Percentiles rank a stretch among this genome's conserved stretches.
phyloP scores from a whole-genome alignment of 2,329 filamentous ascomycete species.

The Penicillium sp. region DNA sequence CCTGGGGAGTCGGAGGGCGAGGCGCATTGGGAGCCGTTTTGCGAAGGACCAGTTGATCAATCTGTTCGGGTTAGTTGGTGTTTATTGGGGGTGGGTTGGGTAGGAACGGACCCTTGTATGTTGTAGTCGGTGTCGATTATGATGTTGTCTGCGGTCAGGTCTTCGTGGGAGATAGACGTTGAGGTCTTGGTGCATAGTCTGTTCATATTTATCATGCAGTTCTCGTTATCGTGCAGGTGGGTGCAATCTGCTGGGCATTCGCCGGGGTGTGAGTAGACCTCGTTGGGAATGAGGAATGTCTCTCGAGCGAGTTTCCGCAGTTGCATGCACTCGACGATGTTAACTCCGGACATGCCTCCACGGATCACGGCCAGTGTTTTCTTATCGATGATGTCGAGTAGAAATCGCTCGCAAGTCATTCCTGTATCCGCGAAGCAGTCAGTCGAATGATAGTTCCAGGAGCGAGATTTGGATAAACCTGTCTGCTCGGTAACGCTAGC shows the following conservation, averaged over 20 bases:
- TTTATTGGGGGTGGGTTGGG: neutral
- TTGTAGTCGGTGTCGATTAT: slow-evolving; percentile 2
- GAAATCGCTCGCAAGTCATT: neutral
- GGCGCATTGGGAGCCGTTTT: neutral
- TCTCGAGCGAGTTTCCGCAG: neutral
- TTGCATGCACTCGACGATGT: neutral
- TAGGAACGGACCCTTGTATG: neutral
- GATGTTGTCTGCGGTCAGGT: neutral
- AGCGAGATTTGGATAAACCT: neutral
- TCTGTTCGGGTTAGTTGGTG: neutral
- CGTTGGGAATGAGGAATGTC: neutral
- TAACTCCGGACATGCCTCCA: no score
- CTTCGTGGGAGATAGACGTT: neutral
- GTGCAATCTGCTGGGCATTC: neutral
- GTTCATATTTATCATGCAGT: neutral
- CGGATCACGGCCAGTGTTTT: neutral
- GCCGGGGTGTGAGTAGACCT: neutral
- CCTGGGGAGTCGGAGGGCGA: neutral
- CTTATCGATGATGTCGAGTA: neutral
- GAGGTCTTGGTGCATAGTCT: neutral
- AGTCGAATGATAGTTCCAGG: neutral
- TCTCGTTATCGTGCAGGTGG: neutral
- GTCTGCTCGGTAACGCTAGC: neutral
- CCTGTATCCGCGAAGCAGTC: neutral
- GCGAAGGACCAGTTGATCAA: neutral